phyloP scores from a whole-genome alignment of 1,284 basidiomycete species.

The Volvariella surrecta region DNA sequence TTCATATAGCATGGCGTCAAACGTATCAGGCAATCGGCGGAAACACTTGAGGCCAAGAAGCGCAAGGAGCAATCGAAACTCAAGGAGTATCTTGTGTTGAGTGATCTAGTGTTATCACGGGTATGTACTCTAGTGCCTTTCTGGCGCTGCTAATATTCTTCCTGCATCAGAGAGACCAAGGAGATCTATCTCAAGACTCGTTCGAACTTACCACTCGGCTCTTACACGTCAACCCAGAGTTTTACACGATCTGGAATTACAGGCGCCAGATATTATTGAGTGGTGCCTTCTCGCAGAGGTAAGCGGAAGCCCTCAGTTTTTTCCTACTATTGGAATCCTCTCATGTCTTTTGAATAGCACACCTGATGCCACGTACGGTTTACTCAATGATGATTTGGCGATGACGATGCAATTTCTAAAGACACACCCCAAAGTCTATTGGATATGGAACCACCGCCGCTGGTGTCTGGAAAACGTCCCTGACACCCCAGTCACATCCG shows the following conservation, averaged over 20 bases:
- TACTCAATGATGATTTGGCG: slow-evolving; percentile 68
- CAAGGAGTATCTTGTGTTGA: slow-evolving; percentile 63
- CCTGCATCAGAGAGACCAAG: slow-evolving; percentile 49
- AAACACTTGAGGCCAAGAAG: slow-evolving; percentile 58
- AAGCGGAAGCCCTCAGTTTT: slow-evolving; percentile 10
- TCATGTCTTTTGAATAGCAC: slow-evolving; percentile 33
- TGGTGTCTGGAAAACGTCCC: slow-evolving; percentile 90
- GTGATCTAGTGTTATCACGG: slow-evolving; percentile 54
- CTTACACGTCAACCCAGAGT: slow-evolving; percentile 82
- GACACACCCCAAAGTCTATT: slow-evolving; percentile 87
- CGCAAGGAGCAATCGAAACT: slow-evolving; percentile 70
- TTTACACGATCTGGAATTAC: slow-evolving; percentile 93
- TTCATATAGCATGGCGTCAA: slow-evolving; percentile 64
- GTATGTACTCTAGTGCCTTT: slow-evolving; percentile 32
- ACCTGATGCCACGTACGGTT: slow-evolving; percentile 49
- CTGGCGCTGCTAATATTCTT: slow-evolving; percentile 1
- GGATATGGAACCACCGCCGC: slow-evolving; percentile 93
- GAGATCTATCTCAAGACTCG: slow-evolving; percentile 61
- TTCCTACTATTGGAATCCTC: slow-evolving; percentile 4
- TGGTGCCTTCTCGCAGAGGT: slow-evolving; percentile 69
- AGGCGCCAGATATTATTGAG: slow-evolving; percentile 68
- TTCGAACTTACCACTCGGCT: slow-evolving; percentile 68
- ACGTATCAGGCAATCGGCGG: slow-evolving; percentile 53
- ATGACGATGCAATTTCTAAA: slow-evolving; percentile 77
- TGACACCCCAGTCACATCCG: slow-evolving; percentile 43